These are phyloP conservation scores for Fusarium sp. DNA, from an alignment of 2,329 filamentous ascomycete species.

Conservation along the genomic window DNA sequence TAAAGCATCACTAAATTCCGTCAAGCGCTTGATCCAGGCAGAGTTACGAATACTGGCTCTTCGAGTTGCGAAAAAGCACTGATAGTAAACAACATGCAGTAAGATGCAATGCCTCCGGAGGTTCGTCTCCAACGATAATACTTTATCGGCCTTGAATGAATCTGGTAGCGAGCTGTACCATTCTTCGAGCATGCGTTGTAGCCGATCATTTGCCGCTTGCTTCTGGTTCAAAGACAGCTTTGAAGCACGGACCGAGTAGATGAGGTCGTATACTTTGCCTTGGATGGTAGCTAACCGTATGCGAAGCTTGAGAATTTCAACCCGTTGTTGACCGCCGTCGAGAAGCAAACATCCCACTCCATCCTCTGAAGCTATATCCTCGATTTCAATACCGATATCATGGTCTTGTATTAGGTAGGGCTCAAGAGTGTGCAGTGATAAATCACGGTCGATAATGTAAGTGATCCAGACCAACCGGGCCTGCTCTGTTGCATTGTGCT, in stretches of 20 bases:
- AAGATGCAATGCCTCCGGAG: conserved; percentile 4
- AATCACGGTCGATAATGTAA: conserved; percentile 23
- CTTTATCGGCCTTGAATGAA: neutral
- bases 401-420: conserved; percentile 25
- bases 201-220: neutral
- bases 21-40: conserved; percentile 4
- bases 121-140: neutral
- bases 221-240: neutral
- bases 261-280: conserved; percentile 29
- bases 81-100: conserved; percentile 10
- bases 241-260: conserved; percentile 7
- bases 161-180: conserved; percentile 13
- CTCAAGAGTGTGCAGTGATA: neutral
- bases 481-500: neutral
- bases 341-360: neutral
- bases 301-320: conserved; percentile 3
- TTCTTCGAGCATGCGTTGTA: conserved; percentile 13
- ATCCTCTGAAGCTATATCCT: neutral
- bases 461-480: conserved; percentile 23
- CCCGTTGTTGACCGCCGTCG: too few species aligned
- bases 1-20: conserved; percentile 3
- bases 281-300: conserved; percentile 5
- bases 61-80: conserved; percentile 13
- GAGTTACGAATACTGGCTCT: neutral
- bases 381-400: conserved; percentile 16